phyloP scores from a whole-genome alignment of 257 asterid species.

The Gentiana macrophylla region DNA sequence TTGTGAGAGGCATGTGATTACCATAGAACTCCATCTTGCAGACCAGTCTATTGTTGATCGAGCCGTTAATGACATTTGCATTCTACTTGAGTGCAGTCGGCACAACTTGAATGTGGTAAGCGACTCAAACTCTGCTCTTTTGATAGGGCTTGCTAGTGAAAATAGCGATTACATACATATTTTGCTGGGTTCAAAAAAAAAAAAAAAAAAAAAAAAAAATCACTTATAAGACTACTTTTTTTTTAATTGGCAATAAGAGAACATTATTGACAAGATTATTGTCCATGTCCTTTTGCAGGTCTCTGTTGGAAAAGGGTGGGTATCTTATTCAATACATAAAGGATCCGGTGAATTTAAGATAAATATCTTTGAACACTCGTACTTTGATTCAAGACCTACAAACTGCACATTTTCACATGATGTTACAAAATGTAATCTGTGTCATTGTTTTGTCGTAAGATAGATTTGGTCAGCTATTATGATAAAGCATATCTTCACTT shows the following conservation, averaged over 20 bases:
- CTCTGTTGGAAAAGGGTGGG: slow-evolving; percentile 95
- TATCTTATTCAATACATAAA: slow-evolving; percentile 9
- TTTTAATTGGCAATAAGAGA: not conserved
- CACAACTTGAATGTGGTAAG: slow-evolving; percentile 88
- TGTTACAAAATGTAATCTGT: not conserved
- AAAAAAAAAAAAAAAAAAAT: not conserved
- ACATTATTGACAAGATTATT: slow-evolving; percentile 10
- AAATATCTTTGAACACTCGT: no score
- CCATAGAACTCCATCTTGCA: slow-evolving; percentile 23
- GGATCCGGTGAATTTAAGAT: no score
- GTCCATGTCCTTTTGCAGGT: slow-evolving; percentile 51
- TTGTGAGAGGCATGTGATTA: slow-evolving; percentile 5
- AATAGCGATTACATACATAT: not conserved
- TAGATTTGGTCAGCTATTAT: no score
- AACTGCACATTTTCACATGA: not conserved
- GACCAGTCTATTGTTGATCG: slow-evolving; percentile 83
- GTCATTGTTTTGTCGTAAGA: not conserved
- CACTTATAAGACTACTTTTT: no score
- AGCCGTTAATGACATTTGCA: slow-evolving; percentile 80
- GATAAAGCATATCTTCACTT: no score
- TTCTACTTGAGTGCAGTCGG: slow-evolving; percentile 87
- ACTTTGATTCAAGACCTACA: no score
- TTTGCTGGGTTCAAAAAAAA: no score
- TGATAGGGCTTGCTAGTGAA: not conserved
- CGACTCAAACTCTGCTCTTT: not conserved